These are phyloP conservation scores for Apiotrichum siamense DNA, from an alignment of 1,284 basidiomycete genomes.

Conservation along the genomic window DNA sequence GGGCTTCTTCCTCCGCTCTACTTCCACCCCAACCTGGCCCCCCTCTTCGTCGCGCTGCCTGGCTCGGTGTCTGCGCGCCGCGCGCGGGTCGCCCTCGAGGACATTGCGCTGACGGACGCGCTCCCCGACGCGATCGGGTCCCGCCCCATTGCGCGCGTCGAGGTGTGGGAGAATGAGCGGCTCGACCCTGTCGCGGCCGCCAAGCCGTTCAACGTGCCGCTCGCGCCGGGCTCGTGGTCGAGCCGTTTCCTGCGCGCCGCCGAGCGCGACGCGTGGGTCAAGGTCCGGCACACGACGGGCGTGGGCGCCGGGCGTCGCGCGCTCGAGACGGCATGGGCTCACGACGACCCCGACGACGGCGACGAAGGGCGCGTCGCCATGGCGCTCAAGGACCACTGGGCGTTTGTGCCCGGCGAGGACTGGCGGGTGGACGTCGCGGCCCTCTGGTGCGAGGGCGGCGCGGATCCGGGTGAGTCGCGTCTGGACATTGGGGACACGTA, in stretches of 20 bases:
- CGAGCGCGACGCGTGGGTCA: slow-evolving; percentile 43
- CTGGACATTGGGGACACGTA: background rate
- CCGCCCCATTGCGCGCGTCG: slow-evolving; percentile 29
- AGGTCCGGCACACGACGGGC: slow-evolving; percentile 18
- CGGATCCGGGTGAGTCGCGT: slow-evolving; percentile 34
- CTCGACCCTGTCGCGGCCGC: slow-evolving; percentile 34
- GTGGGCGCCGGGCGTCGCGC: too few relatives aligned
- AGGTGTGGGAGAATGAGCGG: slow-evolving; percentile 47
- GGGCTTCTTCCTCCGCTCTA: slow-evolving; percentile 36
- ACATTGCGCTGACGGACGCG: slow-evolving; percentile 34
- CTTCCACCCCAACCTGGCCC: slow-evolving; percentile 43
- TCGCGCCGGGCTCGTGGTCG: slow-evolving; percentile 27
- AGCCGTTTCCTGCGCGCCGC: slow-evolving; percentile 29
- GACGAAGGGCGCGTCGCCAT: slow-evolving; percentile 31
- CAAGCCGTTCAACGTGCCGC: slow-evolving; percentile 7
- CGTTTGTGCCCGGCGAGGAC: slow-evolving; percentile 42
- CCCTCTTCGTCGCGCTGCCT: slow-evolving; percentile 22
- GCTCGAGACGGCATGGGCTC: slow-evolving; percentile 15
- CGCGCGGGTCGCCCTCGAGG: slow-evolving; percentile 24
- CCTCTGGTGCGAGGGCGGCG: slow-evolving; percentile 38
- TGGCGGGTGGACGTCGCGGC: slow-evolving; percentile 44
- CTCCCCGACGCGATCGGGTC: slow-evolving; percentile 35
- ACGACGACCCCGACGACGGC: slow-evolving; percentile 20
- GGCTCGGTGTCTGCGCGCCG: slow-evolving; percentile 16
- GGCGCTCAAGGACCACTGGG: slow-evolving; percentile 39